phyloP scores from a whole-genome alignment of 179 eudicot genomes.

The Beta lomatogona region DNA sequence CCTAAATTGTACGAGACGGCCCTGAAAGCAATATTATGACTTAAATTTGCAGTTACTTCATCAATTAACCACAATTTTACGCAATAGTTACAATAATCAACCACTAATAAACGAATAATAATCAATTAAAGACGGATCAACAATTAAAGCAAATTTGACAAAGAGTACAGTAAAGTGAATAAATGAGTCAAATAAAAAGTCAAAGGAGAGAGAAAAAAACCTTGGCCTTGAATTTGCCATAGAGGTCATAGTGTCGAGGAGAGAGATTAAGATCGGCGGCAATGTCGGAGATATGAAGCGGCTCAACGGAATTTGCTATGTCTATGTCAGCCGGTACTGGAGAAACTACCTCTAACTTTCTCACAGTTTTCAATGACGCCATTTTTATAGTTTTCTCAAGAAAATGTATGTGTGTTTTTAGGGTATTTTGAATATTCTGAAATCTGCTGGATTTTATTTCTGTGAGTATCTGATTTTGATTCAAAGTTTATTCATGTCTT shows the following conservation, averaged over 20 bases:
- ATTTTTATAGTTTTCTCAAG: slow-evolving; percentile 13
- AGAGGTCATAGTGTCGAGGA: slow-evolving; percentile 75
- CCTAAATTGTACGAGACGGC: too few species aligned
- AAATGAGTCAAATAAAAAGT: neutral
- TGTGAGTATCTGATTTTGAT: neutral
- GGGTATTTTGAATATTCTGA: neutral
- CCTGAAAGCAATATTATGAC: neutral
- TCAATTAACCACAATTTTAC: neutral
- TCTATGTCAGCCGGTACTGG: slow-evolving; percentile 98
- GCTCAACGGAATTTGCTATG: slow-evolving; percentile 80
- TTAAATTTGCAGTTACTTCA: neutral
- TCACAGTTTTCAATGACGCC: slow-evolving; percentile 50
- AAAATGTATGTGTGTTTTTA: neutral
- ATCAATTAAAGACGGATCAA: neutral
- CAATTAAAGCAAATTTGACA: neutral
- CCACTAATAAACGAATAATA: neutral
- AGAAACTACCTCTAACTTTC: slow-evolving; percentile 63
- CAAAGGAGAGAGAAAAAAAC: slow-evolving; percentile 35
- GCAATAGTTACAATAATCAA: neutral
- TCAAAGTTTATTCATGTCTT: neutral
- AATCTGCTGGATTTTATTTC: neutral
- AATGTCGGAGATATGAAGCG: slow-evolving; percentile 75
- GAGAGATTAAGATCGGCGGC: slow-evolving; percentile 69
- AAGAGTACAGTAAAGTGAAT: neutral
- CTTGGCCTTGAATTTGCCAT: slow-evolving; percentile 98